phyloP scores from a whole-genome alignment of 176 grass and related monocot genomes.

The Miscanthus lutarioriparius region DNA sequence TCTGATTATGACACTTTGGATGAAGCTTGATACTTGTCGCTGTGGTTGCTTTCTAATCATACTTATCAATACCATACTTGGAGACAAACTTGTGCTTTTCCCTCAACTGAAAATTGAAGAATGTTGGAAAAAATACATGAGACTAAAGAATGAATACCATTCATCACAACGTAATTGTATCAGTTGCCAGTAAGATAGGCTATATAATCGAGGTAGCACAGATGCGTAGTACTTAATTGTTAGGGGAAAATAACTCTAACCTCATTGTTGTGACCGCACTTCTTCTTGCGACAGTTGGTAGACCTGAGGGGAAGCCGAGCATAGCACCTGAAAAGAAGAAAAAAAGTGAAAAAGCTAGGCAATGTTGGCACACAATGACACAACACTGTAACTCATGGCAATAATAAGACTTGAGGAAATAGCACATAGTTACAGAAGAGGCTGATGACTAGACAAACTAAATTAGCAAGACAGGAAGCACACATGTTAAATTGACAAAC shows the following conservation, averaged over 20 bases:
- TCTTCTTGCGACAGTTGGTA: slow-evolving; percentile 45
- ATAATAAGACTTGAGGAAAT: not conserved
- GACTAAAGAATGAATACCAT: not conserved
- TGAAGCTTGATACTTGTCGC: not conserved
- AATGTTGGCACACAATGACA: not conserved
- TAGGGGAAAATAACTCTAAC: not conserved
- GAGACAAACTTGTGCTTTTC: slow-evolving; percentile 32
- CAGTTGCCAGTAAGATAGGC: not conserved
- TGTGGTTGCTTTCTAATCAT: not conserved
- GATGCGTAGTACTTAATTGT: not conserved
- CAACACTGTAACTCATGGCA: not conserved
- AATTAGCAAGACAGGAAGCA: not conserved
- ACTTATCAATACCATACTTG: not conserved
- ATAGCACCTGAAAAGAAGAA: slow-evolving; percentile 14
- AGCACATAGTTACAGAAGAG: not conserved
- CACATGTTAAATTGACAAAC: not conserved
- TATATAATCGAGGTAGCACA: not conserved
- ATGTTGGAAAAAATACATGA: not conserved
- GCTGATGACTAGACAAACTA: not conserved
- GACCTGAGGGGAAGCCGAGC: slow-evolving; percentile 29
- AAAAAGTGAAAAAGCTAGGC: not conserved
- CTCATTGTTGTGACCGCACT: slow-evolving; percentile 31
- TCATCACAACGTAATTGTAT: not conserved
- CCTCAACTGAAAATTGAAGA: slow-evolving; percentile 32
- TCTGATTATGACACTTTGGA: not conserved